Evolutionary conservation across 495 filamentous ascomycete genomes (phyloP).

Genomic region (Podospora australis): DNA sequence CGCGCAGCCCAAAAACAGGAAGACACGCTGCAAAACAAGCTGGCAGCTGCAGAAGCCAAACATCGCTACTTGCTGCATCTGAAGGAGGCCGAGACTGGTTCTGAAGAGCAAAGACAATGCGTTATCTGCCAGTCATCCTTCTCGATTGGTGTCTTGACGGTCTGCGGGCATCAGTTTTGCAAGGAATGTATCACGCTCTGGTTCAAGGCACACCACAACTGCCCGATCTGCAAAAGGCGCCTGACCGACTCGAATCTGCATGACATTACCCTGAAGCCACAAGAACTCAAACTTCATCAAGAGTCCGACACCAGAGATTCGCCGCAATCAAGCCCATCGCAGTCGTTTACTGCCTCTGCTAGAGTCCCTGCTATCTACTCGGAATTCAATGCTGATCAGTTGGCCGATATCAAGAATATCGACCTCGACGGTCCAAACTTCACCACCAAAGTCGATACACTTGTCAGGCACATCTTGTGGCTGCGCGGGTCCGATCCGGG

Average conservation of each 20-base stretch:
- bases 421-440: conserved; percentile 65
- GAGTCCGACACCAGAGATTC: conserved; percentile 34
- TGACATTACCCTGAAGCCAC: conserved; percentile 76
- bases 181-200: conserved; percentile 74
- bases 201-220: conserved; percentile 58
- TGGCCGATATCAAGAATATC: conserved; percentile 77
- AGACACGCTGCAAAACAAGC: conserved; percentile 40
- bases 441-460: conserved; percentile 81
- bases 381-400: conserved; percentile 59
- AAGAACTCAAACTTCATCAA: conserved; percentile 60
- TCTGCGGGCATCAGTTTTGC: conserved; percentile 88
- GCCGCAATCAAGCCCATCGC: conserved; percentile 6
- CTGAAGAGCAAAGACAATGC: conserved; percentile 59
- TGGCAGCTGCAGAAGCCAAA: conserved; percentile 60
- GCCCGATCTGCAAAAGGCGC: conserved; percentile 69
- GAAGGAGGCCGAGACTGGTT: conserved; percentile 45
- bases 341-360: neutral
- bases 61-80: conserved; percentile 57
- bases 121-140: conserved; percentile 73
- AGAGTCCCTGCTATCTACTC: conserved; percentile 56
- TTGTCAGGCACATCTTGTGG: conserved; percentile 79
- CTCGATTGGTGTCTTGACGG: conserved; percentile 73
- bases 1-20: conserved; percentile 33
- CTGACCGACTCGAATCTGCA: conserved; percentile 61
- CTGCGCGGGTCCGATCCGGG: conserved; percentile 77